phyloP scores from a whole-genome alignment of 2,329 filamentous ascomycete species.

The Ceratocystis cubensis region DNA sequence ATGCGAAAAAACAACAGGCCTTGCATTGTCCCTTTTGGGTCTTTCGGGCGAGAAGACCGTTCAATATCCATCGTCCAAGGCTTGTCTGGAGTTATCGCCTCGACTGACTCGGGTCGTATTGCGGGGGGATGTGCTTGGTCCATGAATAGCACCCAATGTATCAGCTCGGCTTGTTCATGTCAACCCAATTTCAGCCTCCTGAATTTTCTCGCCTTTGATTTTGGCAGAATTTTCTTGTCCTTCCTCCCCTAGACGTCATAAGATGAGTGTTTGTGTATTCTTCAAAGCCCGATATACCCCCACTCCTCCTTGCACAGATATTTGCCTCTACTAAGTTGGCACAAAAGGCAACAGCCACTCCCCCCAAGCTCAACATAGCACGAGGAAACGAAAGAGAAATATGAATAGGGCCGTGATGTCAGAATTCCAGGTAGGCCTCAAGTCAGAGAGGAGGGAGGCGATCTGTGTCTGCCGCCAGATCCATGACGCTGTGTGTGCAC shows the following conservation, averaged over 20 bases:
- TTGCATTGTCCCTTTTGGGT: not conserved
- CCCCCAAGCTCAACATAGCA: not conserved
- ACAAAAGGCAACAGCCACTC: not conserved
- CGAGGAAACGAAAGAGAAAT: no score
- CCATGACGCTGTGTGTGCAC: no score
- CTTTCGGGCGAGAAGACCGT: not conserved
- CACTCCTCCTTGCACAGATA: not conserved
- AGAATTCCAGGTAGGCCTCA: no score
- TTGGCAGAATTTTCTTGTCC: not conserved
- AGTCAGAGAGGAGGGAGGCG: no score
- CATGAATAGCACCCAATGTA: not conserved
- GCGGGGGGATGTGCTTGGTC: not conserved
- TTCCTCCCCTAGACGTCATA: not conserved
- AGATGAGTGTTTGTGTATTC: not conserved
- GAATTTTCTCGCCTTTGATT: not conserved
- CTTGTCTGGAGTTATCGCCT: not conserved
- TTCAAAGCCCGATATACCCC: not conserved
- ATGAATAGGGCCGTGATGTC: no score
- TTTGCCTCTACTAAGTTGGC: not conserved
- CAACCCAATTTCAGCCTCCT: slow-evolving; percentile 5
- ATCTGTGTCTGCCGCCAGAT: no score
- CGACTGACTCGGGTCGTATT: not conserved
- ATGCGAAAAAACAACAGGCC: not conserved
- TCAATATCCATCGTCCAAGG: not conserved
- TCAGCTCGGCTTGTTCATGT: not conserved